Evolutionary conservation across 2,329 filamentous ascomycete genomes (phyloP), one percentile per base, ranked within the genome.

Genomic region (Verticillium zaregamsianum): DNA sequence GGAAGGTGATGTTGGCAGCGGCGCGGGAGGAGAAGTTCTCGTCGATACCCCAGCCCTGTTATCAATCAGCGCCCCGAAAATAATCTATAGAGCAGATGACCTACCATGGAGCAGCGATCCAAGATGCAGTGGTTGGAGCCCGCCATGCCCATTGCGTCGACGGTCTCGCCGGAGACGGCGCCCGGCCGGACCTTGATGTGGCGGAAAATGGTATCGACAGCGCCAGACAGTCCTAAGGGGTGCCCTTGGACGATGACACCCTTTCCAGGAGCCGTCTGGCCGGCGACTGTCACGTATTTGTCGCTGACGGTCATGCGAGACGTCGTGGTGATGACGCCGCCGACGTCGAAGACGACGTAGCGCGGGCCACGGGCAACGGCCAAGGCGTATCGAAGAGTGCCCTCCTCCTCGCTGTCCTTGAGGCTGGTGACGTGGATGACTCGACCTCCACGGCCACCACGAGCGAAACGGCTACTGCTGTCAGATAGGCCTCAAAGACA

Each of bases 251-350:
- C 61, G 5, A 65, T 67, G 28, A 68, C 76, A 15, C 77, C 77
- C 40, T 76, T 78, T 1, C 79, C 78, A 0, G 80, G 80, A 3
- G 80, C 80, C 1, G 80, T 82, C 66, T 82, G 79, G 2, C 80
- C 80, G 0, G 80, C 75, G 45, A 82, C 77, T 1, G 73, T 77
- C 25, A 80, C 72, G 49, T 78, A 78, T 40, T 80, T 79, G 12
- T 68, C 67, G 3, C 75, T 77, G 25, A 82, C 75, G 0, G 80
- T 74, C 4, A 82, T 72, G 11, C 80, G 76, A 0, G 76, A 74
- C 12, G 69, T 74, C 54, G 80, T 80, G 12, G 77, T 77, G 61
- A 82, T 82, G 2, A 81, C 71, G 2, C 80, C 80, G 8, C 79
- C 79, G 1, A 81, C 74, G 1, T 77, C 75, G 64, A 82, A 82